Conservation (phyloP, 352 stramenopile species). For the Pythium plurisporium region DNA sequence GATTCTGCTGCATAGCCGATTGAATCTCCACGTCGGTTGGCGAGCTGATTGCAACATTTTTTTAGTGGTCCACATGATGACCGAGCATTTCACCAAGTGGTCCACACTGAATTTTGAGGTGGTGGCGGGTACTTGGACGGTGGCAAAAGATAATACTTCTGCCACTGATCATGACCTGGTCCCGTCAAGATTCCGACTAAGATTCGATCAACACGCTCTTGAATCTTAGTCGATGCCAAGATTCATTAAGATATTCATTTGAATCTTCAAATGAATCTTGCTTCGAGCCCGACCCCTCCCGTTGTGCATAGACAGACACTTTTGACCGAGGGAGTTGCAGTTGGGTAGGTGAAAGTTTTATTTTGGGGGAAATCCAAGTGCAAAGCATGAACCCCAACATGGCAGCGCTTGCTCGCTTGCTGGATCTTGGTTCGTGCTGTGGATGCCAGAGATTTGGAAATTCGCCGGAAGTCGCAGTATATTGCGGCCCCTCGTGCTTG, state of each 20-base stretch:
- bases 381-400: too few relatives aligned
- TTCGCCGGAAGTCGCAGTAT: too few relatives aligned
- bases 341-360: too few relatives aligned
- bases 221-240: neutral
- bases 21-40: neutral
- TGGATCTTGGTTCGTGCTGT: too few relatives aligned
- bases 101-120: neutral
- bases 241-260: neutral
- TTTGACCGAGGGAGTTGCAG: neutral
- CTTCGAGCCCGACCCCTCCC: neutral
- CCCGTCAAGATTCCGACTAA: neutral
- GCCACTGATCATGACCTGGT: neutral
- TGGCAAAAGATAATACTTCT: neutral
- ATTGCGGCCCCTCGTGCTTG: too few relatives aligned
- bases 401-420: too few relatives aligned
- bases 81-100: too few relatives aligned
- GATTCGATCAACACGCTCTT: neutral
- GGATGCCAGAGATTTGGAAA: too few relatives aligned
- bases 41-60: neutral
- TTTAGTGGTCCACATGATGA: too few relatives aligned
- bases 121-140: neutral
- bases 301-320: neutral
- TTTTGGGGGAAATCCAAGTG: too few relatives aligned
- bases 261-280: constrained; percentile 6
- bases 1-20: neutral